Conservation (phyloP, 169 alveolate genomes). For the Plasmodium reichenowi region DNA sequence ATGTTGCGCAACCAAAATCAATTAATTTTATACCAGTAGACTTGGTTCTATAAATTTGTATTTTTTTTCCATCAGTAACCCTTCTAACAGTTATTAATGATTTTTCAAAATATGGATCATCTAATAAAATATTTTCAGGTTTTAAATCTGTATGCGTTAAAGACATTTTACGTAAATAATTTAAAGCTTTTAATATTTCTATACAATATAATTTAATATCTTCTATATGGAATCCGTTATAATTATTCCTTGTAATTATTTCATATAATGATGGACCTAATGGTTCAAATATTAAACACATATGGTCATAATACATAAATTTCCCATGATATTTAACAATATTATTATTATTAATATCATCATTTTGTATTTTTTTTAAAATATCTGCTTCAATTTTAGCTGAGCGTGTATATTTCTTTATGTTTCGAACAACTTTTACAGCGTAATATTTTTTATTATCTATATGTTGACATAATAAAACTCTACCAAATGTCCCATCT, state of each 20-base stretch:
- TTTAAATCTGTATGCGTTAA: slow-evolving; percentile 99
- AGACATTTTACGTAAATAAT: slow-evolving; percentile 91
- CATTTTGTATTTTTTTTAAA: slow-evolving; percentile 86
- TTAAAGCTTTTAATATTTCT: slow-evolving; percentile 93
- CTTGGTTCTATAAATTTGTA: slow-evolving; percentile 84
- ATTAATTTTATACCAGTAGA: slow-evolving; percentile 93
- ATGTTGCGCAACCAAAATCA: slow-evolving; percentile 99
- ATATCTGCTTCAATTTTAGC: slow-evolving; percentile 98
- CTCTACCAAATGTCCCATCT: slow-evolving; percentile 99
- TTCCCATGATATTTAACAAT: slow-evolving; percentile 92
- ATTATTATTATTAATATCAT: slow-evolving; percentile 89
- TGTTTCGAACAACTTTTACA: slow-evolving; percentile 94
- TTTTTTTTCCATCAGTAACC: slow-evolving; percentile 79
- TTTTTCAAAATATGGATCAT: slow-evolving; percentile 85
- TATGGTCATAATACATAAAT: slow-evolving; percentile 91
- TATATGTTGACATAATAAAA: slow-evolving; percentile 91
- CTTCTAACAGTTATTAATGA: slow-evolving; percentile 79
- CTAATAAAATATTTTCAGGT: slow-evolving; percentile 97
- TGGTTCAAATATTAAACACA: slow-evolving; percentile 96
- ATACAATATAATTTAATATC: slow-evolving; percentile 94
- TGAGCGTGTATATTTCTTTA: slow-evolving; percentile 94
- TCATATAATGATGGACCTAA: slow-evolving; percentile 97
- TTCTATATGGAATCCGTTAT: slow-evolving; percentile 93
- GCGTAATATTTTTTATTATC: slow-evolving; percentile 89
- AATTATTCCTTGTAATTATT: slow-evolving; percentile 93